Evolutionary conservation across 2,329 filamentous ascomycete genomes (phyloP), one percentile per base, ranked within the genome.

Genomic region (Chaetoscypha palmicola): DNA sequence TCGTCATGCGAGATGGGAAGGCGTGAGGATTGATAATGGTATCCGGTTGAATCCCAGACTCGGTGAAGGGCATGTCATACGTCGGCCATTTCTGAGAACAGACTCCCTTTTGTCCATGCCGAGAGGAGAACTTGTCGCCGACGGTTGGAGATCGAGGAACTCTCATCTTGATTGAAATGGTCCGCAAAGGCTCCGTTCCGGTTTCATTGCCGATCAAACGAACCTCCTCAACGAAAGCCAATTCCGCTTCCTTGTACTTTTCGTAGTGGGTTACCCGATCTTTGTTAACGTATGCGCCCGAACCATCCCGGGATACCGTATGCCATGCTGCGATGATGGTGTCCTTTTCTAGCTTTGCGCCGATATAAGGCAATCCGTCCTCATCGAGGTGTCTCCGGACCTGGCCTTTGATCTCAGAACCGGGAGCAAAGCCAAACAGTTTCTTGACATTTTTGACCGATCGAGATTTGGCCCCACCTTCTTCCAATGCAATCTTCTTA

Each of bases 21-120:
- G 92, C 92, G 74, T 98, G 92, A 31, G 92, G 92, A 69, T 98
- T 98, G 73, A 98, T 98, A 67, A 98, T 98, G 58, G 95, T 76
- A 66, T 98, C 92, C 8, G 92, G 92, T 61, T 96, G 90, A 49
- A 98, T 97, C 42, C 92, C 92, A 4, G 85, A 86, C 68, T 98
- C 92, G 2, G 87, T 89, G 68, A 97, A 98, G 3, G 92, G 92
- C 86, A 98, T 92, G 64, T 97, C 90, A 47, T 86, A 72, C 2
- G 82, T 77, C 0, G 90, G 92, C 89, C 92, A 98, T 64, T 96
- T 92, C 63, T 97, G 91, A 14, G 89, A 96, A 59, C 78, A 83
- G 39, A 97, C 92, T 79, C 92, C 92, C 68, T 98, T 98, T 65
- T 98, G 92, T 49, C 92, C 92, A 73, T 98, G 92, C 50, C 92